Conservation (phyloP, 1,284 basidiomycete genomes). For the Trametes sp. region DNA sequence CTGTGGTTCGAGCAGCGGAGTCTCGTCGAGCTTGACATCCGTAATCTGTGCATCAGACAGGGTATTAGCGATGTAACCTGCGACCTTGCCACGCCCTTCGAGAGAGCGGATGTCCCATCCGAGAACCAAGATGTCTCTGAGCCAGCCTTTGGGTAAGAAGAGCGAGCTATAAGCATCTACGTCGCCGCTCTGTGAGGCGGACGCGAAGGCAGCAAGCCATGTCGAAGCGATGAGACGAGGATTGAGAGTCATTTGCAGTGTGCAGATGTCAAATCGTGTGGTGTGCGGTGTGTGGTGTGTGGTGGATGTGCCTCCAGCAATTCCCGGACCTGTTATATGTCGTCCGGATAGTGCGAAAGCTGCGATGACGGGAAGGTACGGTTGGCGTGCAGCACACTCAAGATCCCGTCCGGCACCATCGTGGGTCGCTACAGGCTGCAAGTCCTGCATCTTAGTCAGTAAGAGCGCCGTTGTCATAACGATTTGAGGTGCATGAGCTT, state of each 20-base stretch:
- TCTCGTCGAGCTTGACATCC: conserved; percentile 42
- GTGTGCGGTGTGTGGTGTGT: too few relatives aligned
- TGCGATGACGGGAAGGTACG: too few relatives aligned
- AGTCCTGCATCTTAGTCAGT: too few relatives aligned
- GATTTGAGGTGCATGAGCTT: too few relatives aligned
- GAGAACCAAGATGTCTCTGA: conserved; percentile 65
- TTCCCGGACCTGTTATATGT: too few relatives aligned
- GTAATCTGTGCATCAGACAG: conserved; percentile 37
- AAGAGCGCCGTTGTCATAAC: too few relatives aligned
- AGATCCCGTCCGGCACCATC: too few relatives aligned
- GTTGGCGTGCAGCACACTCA: too few relatives aligned
- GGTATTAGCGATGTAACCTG: conserved; percentile 48
- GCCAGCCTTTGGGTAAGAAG: conserved; percentile 55
- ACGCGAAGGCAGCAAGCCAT: conserved; percentile 57
- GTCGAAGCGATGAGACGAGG: conserved; percentile 42
- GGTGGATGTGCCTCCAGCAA: too few relatives aligned
- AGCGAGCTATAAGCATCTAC: conserved; percentile 44
- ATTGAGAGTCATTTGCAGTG: conserved; percentile 24
- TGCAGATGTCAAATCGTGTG: too few relatives aligned
- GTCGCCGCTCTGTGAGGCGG: conserved; percentile 45
- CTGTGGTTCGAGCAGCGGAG: conserved; percentile 37
- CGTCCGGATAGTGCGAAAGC: too few relatives aligned
- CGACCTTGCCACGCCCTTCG: conserved; percentile 50
- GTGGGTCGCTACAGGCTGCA: too few relatives aligned
- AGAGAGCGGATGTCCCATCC: conserved; percentile 72